Evolutionary conservation across 148 eudicot genomes (phyloP), one percentile per base, ranked within the genome.

Genomic region (Polygonum maritimum): DNA sequence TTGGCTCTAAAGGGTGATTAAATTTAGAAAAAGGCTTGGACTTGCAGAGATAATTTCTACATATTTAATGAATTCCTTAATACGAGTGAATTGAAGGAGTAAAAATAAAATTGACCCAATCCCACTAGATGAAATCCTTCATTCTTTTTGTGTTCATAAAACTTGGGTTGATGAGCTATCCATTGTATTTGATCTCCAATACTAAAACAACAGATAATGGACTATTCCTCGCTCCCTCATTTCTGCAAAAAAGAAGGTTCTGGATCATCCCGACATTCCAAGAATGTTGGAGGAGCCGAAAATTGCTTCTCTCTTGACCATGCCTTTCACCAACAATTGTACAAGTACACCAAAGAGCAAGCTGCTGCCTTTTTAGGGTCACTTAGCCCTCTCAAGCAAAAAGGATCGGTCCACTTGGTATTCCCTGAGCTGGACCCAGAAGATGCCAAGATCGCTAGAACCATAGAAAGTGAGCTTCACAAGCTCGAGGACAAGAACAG

Each of bases 161-260:
- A 57, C 63, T 21, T 33, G 11, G 33, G 63, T 19, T 57, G 19
- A 19, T 19, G 63, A 57, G 12, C 57, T 51, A 21, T 5, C 2
- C 33, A 4, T 21, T 57, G 19, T 12, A 19, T 21, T 57, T 16
- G 18, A 16, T 54, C 62, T 22, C 6, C 15, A 8, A 58, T 58
- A 7, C 65, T 58, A 2, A 80, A 80, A 33, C 16, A 15, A 82
- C 97, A 95, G 99, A 87, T 92, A 58, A 92, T 95, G 99, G 99
- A 95, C 79, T 92, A 92, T 69, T 87, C 85, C 26, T 87, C 93
- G 19, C 96, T 95, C 69, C 99, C 99, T 16, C 97, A 92, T 76
- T 95, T 95, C 82, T 95, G 99, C 82, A 87, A 83, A 84, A 88
- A 83, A 84, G 92, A 89, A 86, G 96, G 97, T 8, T 95, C 97